These are phyloP conservation scores for Aspergillus proliferans DNA, from an alignment of 2,329 filamentous ascomycete species.

Conservation along the genomic window DNA sequence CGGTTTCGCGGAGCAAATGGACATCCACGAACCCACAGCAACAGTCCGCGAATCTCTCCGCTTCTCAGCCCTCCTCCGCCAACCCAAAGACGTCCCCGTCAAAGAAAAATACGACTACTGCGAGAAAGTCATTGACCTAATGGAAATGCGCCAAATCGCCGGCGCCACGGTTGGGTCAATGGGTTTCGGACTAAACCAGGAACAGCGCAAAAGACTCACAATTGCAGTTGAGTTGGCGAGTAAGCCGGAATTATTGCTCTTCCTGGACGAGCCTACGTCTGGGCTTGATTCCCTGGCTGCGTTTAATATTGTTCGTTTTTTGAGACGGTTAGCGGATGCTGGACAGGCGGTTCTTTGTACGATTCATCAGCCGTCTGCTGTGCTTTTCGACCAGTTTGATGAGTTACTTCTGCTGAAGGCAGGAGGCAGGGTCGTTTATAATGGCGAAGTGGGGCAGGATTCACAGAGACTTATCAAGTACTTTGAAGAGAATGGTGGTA, in stretches of 20 bases:
- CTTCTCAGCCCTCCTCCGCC: conserved; percentile 61
- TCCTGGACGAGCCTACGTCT: conserved; percentile 58
- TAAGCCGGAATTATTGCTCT: conserved; percentile 56
- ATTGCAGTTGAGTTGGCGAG: conserved; percentile 58
- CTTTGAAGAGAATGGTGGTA: conserved; percentile 60
- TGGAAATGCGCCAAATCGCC: conserved; percentile 63
- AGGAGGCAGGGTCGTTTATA: conserved; percentile 78
- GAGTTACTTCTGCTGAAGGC: conserved; percentile 70
- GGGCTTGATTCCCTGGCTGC: conserved; percentile 65
- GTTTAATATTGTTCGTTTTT: conserved; percentile 57
- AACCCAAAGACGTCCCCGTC: conserved; percentile 50
- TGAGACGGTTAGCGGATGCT: conserved; percentile 59
- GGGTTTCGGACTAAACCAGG: conserved; percentile 56
- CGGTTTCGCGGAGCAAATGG: conserved; percentile 57
- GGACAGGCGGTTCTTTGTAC: conserved; percentile 87
- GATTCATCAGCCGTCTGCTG: conserved; percentile 83
- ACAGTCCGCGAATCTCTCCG: conserved; percentile 62
- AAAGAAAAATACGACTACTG: conserved; percentile 63
- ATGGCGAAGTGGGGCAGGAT: conserved; percentile 74
- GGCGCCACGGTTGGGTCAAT: conserved; percentile 57
- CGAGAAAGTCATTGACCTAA: conserved; percentile 61
- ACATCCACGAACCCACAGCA: conserved; percentile 60
- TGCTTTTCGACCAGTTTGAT: conserved; percentile 84
- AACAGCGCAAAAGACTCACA: conserved; percentile 63
- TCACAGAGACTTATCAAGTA: conserved; percentile 64